A percentile compares a stretch with the other conserved stretches of the same genome.
Conservation (phyloP, 2,329 filamentous ascomycete species). For the Lasiodiplodia hormozganensis region DNA sequence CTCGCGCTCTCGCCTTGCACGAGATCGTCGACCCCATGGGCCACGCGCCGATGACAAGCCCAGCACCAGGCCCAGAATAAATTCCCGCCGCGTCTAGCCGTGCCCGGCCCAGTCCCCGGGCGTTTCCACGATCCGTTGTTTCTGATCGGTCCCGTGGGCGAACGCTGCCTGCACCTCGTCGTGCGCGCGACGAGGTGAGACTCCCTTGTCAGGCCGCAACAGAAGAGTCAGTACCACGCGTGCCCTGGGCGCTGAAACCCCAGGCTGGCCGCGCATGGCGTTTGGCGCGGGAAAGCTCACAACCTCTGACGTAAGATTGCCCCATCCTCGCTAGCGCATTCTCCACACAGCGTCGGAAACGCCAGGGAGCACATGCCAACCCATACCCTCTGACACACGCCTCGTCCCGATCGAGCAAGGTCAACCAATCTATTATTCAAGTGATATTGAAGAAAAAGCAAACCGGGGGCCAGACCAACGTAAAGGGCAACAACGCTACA, state of each 20-base stretch:
- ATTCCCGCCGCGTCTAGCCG: conserved; percentile 17
- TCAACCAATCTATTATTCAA: conserved; percentile 14
- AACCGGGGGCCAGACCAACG: neutral
- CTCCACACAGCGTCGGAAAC: conserved; percentile 2
- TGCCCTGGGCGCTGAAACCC: neutral
- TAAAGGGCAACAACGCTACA: conserved; percentile 5
- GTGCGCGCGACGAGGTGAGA: neutral
- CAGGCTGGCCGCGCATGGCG: neutral
- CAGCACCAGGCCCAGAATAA: conserved; percentile 2
- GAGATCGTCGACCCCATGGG: conserved; percentile 13
- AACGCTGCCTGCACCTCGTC: neutral
- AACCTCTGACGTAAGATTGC: conserved; percentile 26
- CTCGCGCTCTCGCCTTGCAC: neutral
- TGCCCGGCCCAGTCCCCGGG: neutral
- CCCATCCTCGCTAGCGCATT: conserved; percentile 17
- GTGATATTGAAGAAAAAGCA: neutral
- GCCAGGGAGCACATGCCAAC: conserved; percentile 24
- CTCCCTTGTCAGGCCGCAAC: neutral
- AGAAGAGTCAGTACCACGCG: conserved; percentile 6
- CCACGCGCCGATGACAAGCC: neutral
- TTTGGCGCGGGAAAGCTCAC: neutral
- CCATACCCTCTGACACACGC: conserved; percentile 6
- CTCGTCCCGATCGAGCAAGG: neutral
- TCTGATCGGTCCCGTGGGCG: conserved; percentile 3
- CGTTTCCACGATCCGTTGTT: conserved; percentile 3